These are phyloP conservation scores for Ophiosphaerella herpotricha DNA, from an alignment of 2,329 filamentous ascomycete genomes.

Conservation along the genomic window DNA sequence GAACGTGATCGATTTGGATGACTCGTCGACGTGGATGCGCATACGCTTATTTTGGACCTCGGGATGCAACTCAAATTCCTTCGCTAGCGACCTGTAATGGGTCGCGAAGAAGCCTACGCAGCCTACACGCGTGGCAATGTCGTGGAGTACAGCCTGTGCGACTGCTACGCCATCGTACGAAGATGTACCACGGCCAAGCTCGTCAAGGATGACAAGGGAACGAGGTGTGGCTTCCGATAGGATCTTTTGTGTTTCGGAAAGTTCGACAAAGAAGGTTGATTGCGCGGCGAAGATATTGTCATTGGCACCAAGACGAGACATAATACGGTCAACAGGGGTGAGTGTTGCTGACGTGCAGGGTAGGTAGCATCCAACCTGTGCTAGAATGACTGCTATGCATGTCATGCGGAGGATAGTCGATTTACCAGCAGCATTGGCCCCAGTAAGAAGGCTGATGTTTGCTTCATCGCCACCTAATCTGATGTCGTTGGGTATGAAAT, in stretches of 20 bases:
- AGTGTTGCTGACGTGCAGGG: constrained; percentile 81
- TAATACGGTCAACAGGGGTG: constrained; percentile 94
- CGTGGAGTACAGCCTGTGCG: constrained; percentile 95
- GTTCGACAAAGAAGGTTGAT: constrained; percentile 96
- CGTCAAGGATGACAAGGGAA: constrained; percentile 94
- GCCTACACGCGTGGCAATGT: constrained; percentile 89
- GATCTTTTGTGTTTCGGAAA: constrained; percentile 98
- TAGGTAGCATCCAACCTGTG: constrained; percentile 92
- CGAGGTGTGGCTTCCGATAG: constrained; percentile 90
- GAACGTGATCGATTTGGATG: constrained; percentile 86
- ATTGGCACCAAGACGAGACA: constrained; percentile 95
- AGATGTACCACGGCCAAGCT: constrained; percentile 90
- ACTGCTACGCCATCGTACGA: constrained; percentile 97
- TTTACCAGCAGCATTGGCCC: constrained; percentile 96
- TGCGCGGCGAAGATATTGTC: constrained; percentile 99
- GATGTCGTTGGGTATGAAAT: constrained; percentile 97
- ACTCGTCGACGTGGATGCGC: constrained; percentile 91
- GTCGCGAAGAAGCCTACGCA: constrained; percentile 97
- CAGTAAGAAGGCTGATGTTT: constrained; percentile 90
- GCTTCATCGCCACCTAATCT: constrained; percentile 77
- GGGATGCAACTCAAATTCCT: constrained; percentile 87
- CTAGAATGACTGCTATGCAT: constrained; percentile 95
- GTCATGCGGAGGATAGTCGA: constrained; percentile 97
- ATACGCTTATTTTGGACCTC: constrained; percentile 87
- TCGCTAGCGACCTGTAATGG: constrained; percentile 91